A percentile compares a stretch with the other conserved stretches of the same genome.
Evolutionary conservation across 2,329 filamentous ascomycete species (phyloP).

Genomic region (Pseudogymnoascus sp.): DNA sequence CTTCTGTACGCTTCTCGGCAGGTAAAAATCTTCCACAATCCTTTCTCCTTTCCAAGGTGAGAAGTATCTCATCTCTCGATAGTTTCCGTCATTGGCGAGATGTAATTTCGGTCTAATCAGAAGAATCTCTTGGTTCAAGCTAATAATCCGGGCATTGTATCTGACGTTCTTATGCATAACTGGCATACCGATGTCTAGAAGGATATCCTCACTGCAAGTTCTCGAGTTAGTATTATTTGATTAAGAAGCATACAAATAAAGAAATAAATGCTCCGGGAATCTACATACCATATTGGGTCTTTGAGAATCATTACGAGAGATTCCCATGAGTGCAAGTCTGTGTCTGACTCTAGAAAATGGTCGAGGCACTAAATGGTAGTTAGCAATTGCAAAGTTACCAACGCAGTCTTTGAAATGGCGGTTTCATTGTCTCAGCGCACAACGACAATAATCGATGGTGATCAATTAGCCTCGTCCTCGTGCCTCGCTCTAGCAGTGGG

Average conservation of each 20-base stretch:
- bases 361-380: background rate
- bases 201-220: constrained; percentile 49
- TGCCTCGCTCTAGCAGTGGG: background rate
- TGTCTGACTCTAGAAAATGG: constrained; percentile 34
- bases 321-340: constrained; percentile 55
- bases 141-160: constrained; percentile 61
- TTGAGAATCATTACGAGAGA: constrained; percentile 53
- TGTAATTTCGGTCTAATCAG: constrained; percentile 65
- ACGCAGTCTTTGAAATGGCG: constrained; percentile 6
- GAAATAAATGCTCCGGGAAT: background rate
- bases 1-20: constrained; percentile 51
- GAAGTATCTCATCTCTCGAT: constrained; percentile 56
- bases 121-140: constrained; percentile 59
- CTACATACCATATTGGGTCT: constrained; percentile 37
- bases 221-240: background rate
- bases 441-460: background rate
- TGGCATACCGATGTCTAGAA: constrained; percentile 57
- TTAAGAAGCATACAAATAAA: background rate
- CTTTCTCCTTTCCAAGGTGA: constrained; percentile 52
- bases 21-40: constrained; percentile 55
- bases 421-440: background rate
- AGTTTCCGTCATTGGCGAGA: constrained; percentile 65
- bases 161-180: constrained; percentile 53
- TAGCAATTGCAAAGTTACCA: background rate
- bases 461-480: background rate